phyloP scores from a whole-genome alignment of 2,329 filamentous ascomycete species.

The Phyllosticta citrichinensis region DNA sequence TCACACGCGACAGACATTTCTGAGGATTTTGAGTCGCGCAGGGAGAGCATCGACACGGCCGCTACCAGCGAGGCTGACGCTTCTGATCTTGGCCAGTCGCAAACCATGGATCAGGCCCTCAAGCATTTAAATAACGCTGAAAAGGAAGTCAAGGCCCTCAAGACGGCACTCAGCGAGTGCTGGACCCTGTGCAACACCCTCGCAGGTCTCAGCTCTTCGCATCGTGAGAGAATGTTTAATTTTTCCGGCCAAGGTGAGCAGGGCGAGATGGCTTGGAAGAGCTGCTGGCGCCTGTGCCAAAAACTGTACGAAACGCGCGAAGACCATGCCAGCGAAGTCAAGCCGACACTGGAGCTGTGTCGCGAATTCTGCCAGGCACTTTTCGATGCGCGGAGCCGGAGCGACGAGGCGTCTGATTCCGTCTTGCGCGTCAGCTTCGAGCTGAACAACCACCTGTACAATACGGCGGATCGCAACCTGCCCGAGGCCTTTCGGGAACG shows the following conservation, averaged over 20 bases:
- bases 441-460: conserved; percentile 90
- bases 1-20: conserved; percentile 29
- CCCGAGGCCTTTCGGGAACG: conserved; percentile 82
- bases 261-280: conserved; percentile 84
- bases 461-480: conserved; percentile 73
- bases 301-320: conserved; percentile 75
- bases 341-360: conserved; percentile 72
- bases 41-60: conserved; percentile 25
- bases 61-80: conserved; percentile 13
- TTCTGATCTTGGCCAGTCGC: conserved; percentile 23
- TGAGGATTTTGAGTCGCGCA: conserved; percentile 18
- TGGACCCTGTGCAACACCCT: conserved; percentile 92
- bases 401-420: conserved; percentile 73
- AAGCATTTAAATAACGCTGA: conserved; percentile 49
- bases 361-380: conserved; percentile 86
- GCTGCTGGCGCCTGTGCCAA: conserved; percentile 88
- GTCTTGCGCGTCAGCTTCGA: conserved; percentile 89
- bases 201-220: conserved; percentile 72
- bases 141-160: conserved; percentile 57
- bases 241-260: conserved; percentile 63
- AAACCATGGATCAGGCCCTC: conserved; percentile 41
- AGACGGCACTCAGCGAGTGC: conserved; percentile 71
- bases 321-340: conserved; percentile 58
- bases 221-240: conserved; percentile 69
- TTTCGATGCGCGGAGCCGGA: conserved; percentile 72